These are phyloP conservation scores for Carex arenaria DNA, from an alignment of 202 grass and related monocot genomes.

Conservation along the genomic window DNA sequence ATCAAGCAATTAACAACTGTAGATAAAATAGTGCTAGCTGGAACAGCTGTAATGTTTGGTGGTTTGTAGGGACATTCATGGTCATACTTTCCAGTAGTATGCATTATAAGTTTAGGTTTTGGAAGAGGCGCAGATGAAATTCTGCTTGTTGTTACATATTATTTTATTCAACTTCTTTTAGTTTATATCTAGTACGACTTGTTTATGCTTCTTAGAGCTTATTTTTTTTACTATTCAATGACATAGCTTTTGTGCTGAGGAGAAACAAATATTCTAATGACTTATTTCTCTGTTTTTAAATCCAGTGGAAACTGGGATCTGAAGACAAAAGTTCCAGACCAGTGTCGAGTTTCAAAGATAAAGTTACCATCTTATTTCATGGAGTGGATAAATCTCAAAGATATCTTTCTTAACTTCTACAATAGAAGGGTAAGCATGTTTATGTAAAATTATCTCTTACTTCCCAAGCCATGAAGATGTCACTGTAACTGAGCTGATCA, in stretches of 20 bases:
- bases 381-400: conserved; percentile 94
- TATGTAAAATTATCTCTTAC: neutral
- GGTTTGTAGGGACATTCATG: neutral
- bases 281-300: conserved; percentile 9
- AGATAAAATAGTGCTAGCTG: neutral
- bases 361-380: conserved; percentile 73
- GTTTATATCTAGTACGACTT: neutral
- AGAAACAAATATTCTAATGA: neutral
- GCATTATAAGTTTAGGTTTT: neutral
- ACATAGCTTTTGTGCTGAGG: neutral
- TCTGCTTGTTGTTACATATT: neutral
- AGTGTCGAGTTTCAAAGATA: conserved; percentile 74
- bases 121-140: neutral
- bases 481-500: neutral
- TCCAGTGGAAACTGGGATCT: conserved; percentile 87
- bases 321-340: conserved; percentile 86
- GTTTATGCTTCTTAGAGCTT: neutral
- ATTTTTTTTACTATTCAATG: neutral
- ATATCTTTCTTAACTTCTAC: conserved; percentile 88
- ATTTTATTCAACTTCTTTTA: conserved; percentile 12
- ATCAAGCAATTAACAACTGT: neutral
- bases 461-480: neutral
- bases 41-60: neutral
- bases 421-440: conserved; percentile 52
- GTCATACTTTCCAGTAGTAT: neutral